A percentile compares a stretch with the other conserved stretches of the same genome.
Evolutionary conservation across 2,329 filamentous ascomycete species (phyloP).

Genomic region (Aaosphaeria arxii): DNA sequence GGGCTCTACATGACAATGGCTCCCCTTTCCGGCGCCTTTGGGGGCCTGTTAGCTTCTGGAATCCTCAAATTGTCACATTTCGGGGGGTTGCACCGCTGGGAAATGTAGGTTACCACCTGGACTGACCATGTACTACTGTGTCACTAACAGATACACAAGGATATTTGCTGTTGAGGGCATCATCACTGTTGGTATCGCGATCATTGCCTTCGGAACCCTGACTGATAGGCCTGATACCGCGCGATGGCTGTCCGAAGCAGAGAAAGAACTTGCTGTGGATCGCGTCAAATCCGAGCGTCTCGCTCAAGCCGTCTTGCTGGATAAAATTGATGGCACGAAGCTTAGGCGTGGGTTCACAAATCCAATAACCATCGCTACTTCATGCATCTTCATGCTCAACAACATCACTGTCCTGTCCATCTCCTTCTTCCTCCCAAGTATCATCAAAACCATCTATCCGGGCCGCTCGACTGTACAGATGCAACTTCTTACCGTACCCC

Average conservation of each 20-base stretch:
- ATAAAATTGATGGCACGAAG: constrained; percentile 59
- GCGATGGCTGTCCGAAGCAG: constrained; percentile 59
- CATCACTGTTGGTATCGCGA: constrained; percentile 52
- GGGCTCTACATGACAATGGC: constrained; percentile 66
- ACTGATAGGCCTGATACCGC: constrained; percentile 67
- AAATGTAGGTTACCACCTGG: constrained; percentile 43
- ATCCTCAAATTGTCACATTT: constrained; percentile 60
- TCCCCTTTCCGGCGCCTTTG: constrained; percentile 65
- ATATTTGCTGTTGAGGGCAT: constrained; percentile 67
- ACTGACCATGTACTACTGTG: not conserved
- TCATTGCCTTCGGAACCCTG: constrained; percentile 59
- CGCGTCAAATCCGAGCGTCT: constrained; percentile 65
- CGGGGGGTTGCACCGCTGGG: constrained; percentile 55
- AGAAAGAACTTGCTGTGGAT: constrained; percentile 61
- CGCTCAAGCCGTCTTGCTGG: constrained; percentile 56
- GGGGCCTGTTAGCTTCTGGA: constrained; percentile 57
- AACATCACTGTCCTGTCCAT: constrained; percentile 67
- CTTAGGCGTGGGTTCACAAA: constrained; percentile 58
- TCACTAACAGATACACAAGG: constrained; percentile 1
- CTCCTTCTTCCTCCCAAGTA: constrained; percentile 66
- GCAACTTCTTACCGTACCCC: constrained; percentile 66
- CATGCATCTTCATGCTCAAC: constrained; percentile 58
- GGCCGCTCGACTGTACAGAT: constrained; percentile 53
- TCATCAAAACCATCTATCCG: constrained; percentile 64
- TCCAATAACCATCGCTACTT: constrained; percentile 56